Conservation (phyloP, 1,284 basidiomycete species). For the Pseudozyma thailandica region DNA sequence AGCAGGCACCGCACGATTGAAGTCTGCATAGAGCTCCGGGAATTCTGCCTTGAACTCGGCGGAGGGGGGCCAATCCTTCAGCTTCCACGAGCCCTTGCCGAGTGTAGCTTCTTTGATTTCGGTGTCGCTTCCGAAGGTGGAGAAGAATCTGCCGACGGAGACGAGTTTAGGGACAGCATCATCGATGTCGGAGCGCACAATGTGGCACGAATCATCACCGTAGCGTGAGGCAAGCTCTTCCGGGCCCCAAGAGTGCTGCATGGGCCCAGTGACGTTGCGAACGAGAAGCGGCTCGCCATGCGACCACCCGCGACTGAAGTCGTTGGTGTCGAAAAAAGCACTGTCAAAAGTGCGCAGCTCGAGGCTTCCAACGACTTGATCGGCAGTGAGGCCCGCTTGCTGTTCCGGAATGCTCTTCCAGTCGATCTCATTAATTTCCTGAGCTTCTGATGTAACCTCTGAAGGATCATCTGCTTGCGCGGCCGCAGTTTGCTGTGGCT, state of each 20-base stretch:
- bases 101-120: conserved; percentile 69
- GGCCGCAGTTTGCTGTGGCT: not conserved
- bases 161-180: conserved; percentile 76
- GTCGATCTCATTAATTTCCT: conserved; percentile 7
- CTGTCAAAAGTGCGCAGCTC: conserved; percentile 20
- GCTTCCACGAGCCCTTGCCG: conserved; percentile 74
- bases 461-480: not conserved
- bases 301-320: conserved; percentile 40
- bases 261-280: conserved; percentile 24
- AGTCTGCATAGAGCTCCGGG: conserved; percentile 88
- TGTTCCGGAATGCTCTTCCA: conserved; percentile 16
- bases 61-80: conserved; percentile 94
- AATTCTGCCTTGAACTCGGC: conserved; percentile 84
- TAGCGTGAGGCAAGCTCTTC: conserved; percentile 75
- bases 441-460: conserved; percentile 1
- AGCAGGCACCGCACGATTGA: conserved; percentile 82
- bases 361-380: conserved; percentile 25
- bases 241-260: conserved; percentile 76
- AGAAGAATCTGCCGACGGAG: conserved; percentile 80
- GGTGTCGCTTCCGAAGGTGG: conserved; percentile 78
- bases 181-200: conserved; percentile 70
- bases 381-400: conserved; percentile 27
- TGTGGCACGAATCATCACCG: conserved; percentile 75
- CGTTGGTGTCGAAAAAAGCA: conserved; percentile 11
- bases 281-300: conserved; percentile 57